Evolutionary conservation across 331 rosid genomes (phyloP), one percentile per base, ranked within the genome.

Genomic region (Quercus phellos): DNA sequence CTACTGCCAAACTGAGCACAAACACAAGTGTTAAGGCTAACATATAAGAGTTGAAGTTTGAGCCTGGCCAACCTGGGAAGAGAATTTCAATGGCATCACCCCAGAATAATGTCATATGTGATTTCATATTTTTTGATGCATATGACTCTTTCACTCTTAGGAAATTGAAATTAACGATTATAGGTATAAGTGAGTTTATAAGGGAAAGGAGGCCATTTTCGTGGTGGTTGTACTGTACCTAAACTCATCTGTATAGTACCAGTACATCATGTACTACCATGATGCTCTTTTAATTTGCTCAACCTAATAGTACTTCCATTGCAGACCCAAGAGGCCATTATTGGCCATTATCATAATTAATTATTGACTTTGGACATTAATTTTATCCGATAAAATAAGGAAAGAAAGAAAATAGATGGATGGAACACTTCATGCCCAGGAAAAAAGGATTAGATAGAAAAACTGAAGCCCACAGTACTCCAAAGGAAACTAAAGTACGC

Each of bases 51-150:
- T 9, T 42, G 53, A 55, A 46, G 64, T 64, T 46, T 61, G 75
- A 29, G 3, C 76, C 81, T n/a, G 76, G 81, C 76, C 81, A 78
- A 17, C 76, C 71, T 9, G 64, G 13, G 27, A 24, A 51, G 54
- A 58, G 12, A 22, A 58, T 58, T 58, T 58, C 61, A 60, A 4
- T 60, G 68, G 35, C 53, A 46, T 46, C 53, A 10, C 63, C 63
- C 63, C 63, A 21, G 24, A 56, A 56, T 6, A 56, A 56, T n/a
- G 63, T n/a, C 63, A 56, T n/a, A 87, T 94, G 98, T 93, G 80
- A 84, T 92, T 77, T 91, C 90, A 82, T 91, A 82, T 92, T 77
- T 71, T 69, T 18, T 83, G 86, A 5, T 51, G 79, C 84, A 73
- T 84, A 46, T 1, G 17, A 55, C 18, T 60, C 0, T 81, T 5